These are phyloP conservation scores for Serendipita sp. DNA, from an alignment of 768 basidiomycete genomes.

Conservation along the genomic window DNA sequence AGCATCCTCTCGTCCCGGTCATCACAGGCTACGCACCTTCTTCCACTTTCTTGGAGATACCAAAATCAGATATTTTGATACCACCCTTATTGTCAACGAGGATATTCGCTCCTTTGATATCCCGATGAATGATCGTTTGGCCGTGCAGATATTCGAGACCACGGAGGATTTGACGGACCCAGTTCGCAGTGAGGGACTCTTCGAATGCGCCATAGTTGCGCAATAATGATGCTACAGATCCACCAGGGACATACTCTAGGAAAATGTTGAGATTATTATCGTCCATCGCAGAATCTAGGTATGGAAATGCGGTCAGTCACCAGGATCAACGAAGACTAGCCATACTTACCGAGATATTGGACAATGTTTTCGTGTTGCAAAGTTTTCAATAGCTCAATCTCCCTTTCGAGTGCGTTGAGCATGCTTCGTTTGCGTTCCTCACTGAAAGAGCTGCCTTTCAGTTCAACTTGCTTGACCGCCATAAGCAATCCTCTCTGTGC, in stretches of 20 bases:
- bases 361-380: constrained; percentile 93
- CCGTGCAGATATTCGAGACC: constrained; percentile 86
- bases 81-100: constrained; percentile 98
- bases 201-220: constrained; percentile 91
- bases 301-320: not conserved
- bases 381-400: constrained; percentile 86
- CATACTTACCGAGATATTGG: constrained; percentile 81
- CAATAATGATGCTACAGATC: constrained; percentile 78
- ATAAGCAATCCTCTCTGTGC: constrained; percentile 78
- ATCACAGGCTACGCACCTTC: constrained; percentile 78
- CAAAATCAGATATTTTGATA: constrained; percentile 93
- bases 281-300: constrained; percentile 80
- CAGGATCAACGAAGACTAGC: not conserved
- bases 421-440: constrained; percentile 89
- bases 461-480: constrained; percentile 96
- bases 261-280: constrained; percentile 89
- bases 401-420: constrained; percentile 80
- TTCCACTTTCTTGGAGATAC: constrained; percentile 94
- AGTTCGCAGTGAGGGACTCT: constrained; percentile 80
- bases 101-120: constrained; percentile 98
- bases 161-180: constrained; percentile 78
- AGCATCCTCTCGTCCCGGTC: too few species aligned
- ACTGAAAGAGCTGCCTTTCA: constrained; percentile 68
- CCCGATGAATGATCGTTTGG: constrained; percentile 88
- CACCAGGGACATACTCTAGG: constrained; percentile 91